Base-by-base conservation (phyloP, 2,329 filamentous ascomycete species). In the Xylaria sp. region DNA sequence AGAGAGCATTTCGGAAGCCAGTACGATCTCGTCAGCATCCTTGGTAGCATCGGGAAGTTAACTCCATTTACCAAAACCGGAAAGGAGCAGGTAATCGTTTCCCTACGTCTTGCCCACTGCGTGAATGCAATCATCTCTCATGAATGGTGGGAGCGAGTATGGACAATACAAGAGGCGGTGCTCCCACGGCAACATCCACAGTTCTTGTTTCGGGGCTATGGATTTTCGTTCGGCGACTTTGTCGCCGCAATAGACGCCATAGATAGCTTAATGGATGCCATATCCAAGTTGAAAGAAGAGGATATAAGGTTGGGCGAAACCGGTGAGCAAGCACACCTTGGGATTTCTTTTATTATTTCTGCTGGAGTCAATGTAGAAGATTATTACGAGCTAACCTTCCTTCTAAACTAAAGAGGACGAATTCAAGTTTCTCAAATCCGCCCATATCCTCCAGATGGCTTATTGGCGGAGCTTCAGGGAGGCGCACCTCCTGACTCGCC, bases 101-200 rank as follows among this genome's bases (percentile, higher is more conserved):
- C 2, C 2, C 3, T 19, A 3, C 45, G 52, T 38, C 38, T 59
- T 3, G 1, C 5, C 25, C 47, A n/a, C 1, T 53, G 31, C 11
- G 2, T 17, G 21, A 2, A 15, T 1, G 2, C 1, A 3, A 14
- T 59, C 2, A 6, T 25, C 4, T 46, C 31, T 2, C 47, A 53
- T 11, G 2, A 4, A 1, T 59, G 56, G 56, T 59, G 56, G 56
- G 21, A 31, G n/a, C 7, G 40, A 23, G 31, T 59, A 40, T 59
- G 56, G 56, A 53, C 56, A 8, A 1, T 53, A 1, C 49, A 59
- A 53, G 49, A 59, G 38, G 47, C 2, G 3, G 31, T 3, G 0
- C 40, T 52, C 1, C 37, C 56, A 2, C 7, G 3, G 6, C 4
- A 4, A 7, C 15, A 3, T 6, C 38, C 38, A 1, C n/a, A n/a